A percentile compares a stretch with the other conserved stretches of the same genome.
Conservation (phyloP, 768 basidiomycete species). For the Gyrodon lividus region DNA sequence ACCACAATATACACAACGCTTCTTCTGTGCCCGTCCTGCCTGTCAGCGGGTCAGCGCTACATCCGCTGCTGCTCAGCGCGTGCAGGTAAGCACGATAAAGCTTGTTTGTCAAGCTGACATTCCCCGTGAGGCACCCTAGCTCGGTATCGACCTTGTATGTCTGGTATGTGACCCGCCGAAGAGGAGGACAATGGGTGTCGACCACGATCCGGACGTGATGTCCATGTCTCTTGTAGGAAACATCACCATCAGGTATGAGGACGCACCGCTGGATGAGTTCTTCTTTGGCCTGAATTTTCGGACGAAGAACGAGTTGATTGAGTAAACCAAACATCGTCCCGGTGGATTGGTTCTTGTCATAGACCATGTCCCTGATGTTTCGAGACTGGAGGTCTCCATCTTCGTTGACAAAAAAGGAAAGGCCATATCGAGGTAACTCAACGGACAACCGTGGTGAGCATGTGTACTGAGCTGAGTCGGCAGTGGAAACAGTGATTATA, state of each 20-base stretch:
- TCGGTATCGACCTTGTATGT: conserved; percentile 31
- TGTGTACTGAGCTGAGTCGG: not conserved
- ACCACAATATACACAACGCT: conserved; percentile 39
- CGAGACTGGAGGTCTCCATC: conserved; percentile 36
- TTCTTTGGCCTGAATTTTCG: conserved; percentile 4
- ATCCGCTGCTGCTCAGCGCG: conserved; percentile 40
- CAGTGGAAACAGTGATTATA: conserved; percentile 13
- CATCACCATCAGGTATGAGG: conserved; percentile 39
- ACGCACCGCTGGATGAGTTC: conserved; percentile 24
- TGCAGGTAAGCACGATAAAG: conserved; percentile 45
- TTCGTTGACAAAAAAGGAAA: conserved; percentile 40
- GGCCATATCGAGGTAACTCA: conserved; percentile 39
- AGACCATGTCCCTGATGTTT: conserved; percentile 41
- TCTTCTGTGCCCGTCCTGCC: conserved; percentile 43
- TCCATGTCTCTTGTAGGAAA: conserved; percentile 11
- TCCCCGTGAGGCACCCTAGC: conserved; percentile 30
- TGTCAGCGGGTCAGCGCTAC: conserved; percentile 44
- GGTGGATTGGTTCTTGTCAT: conserved; percentile 41
- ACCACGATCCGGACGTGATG: conserved; percentile 21
- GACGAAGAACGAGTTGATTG: conserved; percentile 41
- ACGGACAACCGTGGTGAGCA: conserved; percentile 23
- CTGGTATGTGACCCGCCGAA: conserved; percentile 19
- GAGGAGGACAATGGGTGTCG: not conserved
- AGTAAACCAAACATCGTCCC: conserved; percentile 46
- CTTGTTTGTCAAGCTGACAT: conserved; percentile 25